A percentile compares a stretch with the other conserved stretches of the same genome.
phyloP scores from a whole-genome alignment of 2,329 filamentous ascomycete genomes.

The Herpotrichia juniperi region DNA sequence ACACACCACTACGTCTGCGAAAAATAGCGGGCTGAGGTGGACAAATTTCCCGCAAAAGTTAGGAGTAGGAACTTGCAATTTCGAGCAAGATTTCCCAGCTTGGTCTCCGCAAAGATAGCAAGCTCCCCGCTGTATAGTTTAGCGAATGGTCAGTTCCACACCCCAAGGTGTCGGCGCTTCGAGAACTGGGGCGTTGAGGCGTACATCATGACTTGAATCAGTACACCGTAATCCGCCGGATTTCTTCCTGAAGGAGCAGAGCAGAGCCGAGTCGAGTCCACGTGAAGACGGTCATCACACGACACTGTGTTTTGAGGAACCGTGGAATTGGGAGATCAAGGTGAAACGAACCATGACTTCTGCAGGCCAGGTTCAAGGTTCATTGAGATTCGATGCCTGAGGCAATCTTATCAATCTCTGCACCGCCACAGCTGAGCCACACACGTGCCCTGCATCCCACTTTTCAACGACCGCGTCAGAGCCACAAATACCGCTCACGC shows the following conservation, averaged over 20 bases:
- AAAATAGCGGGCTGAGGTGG: no score
- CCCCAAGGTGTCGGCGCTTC: not conserved
- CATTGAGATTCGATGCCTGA: no score
- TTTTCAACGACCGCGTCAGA: conserved; percentile 4
- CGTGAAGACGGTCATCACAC: not conserved
- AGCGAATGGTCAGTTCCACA: not conserved
- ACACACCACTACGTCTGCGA: no score
- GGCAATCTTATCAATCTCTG: not conserved
- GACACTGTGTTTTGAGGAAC: not conserved
- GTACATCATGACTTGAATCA: not conserved
- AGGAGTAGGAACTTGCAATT: no score
- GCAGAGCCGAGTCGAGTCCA: not conserved
- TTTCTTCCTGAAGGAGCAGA: not conserved
- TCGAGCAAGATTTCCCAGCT: not conserved
- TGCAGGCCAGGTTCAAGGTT: no score
- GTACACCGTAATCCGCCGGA: not conserved
- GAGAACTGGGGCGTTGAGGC: not conserved
- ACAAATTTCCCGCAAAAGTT: no score
- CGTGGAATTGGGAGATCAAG: not conserved
- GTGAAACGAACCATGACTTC: no score
- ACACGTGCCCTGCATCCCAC: conserved; percentile 6
- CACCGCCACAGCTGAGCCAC: conserved; percentile 10
- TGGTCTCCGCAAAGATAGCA: not conserved
- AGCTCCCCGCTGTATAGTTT: not conserved
- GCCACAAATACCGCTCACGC: not conserved